A percentile compares a stretch with the other conserved stretches of the same genome.
These are phyloP conservation scores for Zygosaccharomyces kombuchaensis DNA, from an alignment of 805 yeast genomes.

Conservation along the genomic window DNA sequence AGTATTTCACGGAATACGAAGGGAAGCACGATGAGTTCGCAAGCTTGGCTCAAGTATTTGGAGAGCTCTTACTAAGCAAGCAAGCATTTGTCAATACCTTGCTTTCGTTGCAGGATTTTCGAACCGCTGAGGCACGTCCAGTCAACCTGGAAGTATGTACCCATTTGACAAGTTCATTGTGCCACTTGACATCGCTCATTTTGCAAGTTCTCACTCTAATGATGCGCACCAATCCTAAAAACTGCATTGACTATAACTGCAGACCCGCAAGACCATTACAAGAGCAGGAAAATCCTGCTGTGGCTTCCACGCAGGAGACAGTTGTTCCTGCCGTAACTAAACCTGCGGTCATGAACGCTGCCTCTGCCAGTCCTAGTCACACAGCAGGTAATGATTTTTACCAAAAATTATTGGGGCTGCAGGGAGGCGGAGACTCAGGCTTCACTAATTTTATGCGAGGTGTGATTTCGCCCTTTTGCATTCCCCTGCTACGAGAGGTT, in stretches of 20 bases:
- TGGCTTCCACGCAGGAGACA: background rate
- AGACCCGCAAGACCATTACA: constrained; percentile 12
- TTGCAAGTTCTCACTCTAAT: constrained; percentile 23
- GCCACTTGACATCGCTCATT: constrained; percentile 23
- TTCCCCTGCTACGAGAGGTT: constrained; percentile 26
- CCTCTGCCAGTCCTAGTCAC: background rate
- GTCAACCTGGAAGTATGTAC: constrained; percentile 14
- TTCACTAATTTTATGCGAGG: constrained; percentile 20
- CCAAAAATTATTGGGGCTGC: constrained; percentile 29
- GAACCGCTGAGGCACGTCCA: constrained; percentile 4
- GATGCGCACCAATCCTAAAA: constrained; percentile 31
- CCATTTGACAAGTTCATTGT: constrained; percentile 19
- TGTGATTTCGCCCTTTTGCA: constrained; percentile 30
- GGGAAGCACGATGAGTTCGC: constrained; percentile 5
- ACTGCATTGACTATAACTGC: constrained; percentile 28
- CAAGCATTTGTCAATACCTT: constrained; percentile 19
- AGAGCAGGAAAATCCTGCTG: background rate
- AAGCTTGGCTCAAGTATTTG: constrained; percentile 16
- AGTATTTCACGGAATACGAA: background rate
- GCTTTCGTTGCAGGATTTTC: constrained; percentile 15
- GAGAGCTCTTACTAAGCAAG: constrained; percentile 20
- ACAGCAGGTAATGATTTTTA: constrained; percentile 24
- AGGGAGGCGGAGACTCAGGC: constrained; percentile 14
- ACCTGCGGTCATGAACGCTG: background rate
- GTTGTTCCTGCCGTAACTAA: background rate